These are phyloP conservation scores for Paulownia fortunei DNA, from an alignment of 257 asterid species.

Conservation along the genomic window DNA sequence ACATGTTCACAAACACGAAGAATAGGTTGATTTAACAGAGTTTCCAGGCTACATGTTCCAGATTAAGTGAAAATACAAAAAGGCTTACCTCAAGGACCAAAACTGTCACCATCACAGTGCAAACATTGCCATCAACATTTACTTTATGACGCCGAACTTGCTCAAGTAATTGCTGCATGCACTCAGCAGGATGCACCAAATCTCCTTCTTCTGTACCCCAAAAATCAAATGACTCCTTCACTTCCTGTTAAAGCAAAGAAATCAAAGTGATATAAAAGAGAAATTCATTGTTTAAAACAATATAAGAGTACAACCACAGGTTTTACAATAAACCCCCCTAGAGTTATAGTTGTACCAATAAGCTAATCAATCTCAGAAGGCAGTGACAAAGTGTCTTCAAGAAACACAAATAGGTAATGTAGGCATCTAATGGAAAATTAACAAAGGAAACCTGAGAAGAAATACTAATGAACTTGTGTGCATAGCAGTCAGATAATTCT, in stretches of 20 bases:
- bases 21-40: background rate
- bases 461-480: background rate
- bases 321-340: background rate
- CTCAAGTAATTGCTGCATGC: conserved; percentile 90
- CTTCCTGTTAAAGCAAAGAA: conserved; percentile 62
- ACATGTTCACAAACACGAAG: background rate
- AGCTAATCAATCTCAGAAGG: too few species aligned
- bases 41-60: background rate
- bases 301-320: conserved; percentile 1
- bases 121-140: conserved; percentile 94
- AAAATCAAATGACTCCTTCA: conserved; percentile 77
- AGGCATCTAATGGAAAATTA: background rate
- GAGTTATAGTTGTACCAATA: background rate
- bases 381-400: background rate
- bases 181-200: conserved; percentile 88
- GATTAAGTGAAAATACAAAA: background rate
- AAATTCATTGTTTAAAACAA: background rate
- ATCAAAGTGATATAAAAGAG: background rate
- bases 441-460: background rate
- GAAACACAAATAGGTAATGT: background rate
- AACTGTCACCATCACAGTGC: conserved; percentile 94
- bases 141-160: conserved; percentile 90
- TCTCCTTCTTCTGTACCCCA: conserved; percentile 97
- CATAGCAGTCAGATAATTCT: background rate
- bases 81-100: conserved; percentile 88